Evolutionary conservation across 139 green algal species (phyloP).

Genomic region (Chloropicon primus): DNA sequence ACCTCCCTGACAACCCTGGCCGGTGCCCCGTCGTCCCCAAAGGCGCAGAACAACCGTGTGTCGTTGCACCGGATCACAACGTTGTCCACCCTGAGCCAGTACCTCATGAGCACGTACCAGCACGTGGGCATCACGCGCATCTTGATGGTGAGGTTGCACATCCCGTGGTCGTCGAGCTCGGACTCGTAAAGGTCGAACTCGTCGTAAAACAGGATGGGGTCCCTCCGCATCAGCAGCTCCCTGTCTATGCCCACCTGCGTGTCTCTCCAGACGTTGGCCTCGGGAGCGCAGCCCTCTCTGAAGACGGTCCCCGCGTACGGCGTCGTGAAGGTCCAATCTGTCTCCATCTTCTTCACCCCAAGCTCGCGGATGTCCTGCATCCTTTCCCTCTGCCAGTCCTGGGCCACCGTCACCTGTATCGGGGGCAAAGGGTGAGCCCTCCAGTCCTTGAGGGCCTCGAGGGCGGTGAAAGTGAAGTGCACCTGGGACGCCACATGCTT

Average conservation of each 20-base stretch:
- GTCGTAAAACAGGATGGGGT: conserved; percentile 81
- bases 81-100: conserved; percentile 75
- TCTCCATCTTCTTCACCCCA: conserved; percentile 16
- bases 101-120: conserved; percentile 75
- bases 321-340: conserved; percentile 69
- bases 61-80: conserved; percentile 60
- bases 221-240: conserved; percentile 54
- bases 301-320: conserved; percentile 38
- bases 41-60: conserved; percentile 20
- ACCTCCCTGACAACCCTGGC: neutral
- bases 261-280: conserved; percentile 8
- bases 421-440: conserved; percentile 28
- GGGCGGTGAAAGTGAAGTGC: conserved; percentile 43
- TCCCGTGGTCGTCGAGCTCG: conserved; percentile 88
- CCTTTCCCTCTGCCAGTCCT: conserved; percentile 41
- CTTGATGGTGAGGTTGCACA: conserved; percentile 34
- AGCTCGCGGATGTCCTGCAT: conserved; percentile 37
- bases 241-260: conserved; percentile 38
- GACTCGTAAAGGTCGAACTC: conserved; percentile 51
- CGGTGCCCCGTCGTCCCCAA: neutral
- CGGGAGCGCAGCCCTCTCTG: neutral
- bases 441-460: conserved; percentile 59
- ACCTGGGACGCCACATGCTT: conserved; percentile 41
- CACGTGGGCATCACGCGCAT: conserved; percentile 64
- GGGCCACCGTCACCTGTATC: conserved; percentile 38